Conservation (phyloP, 495 filamentous ascomycete species). For the Collariella sp. region DNA sequence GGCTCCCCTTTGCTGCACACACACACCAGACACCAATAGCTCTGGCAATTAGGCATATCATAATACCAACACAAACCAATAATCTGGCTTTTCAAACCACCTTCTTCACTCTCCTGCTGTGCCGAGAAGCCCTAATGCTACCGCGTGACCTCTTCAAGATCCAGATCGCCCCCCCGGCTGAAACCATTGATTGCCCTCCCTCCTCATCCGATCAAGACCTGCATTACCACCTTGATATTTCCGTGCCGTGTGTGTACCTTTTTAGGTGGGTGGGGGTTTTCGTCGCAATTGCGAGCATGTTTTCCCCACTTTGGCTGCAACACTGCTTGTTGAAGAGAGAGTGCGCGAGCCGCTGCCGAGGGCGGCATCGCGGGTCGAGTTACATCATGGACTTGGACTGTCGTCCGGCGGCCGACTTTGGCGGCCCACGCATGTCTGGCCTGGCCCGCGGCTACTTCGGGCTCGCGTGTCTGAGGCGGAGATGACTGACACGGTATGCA, state of each 20-base stretch:
- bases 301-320: background rate
- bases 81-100: background rate
- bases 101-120: background rate
- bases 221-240: background rate
- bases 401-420: background rate
- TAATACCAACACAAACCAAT: constrained; percentile 10
- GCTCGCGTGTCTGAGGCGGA: constrained; percentile 10
- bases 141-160: background rate
- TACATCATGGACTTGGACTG: background rate
- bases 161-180: background rate
- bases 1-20: constrained; percentile 2
- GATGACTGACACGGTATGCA: constrained; percentile 5
- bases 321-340: background rate
- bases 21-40: background rate
- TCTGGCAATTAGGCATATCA: background rate
- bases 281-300: background rate
- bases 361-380: constrained; percentile 1
- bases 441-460: no score
- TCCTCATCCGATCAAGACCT: background rate
- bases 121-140: background rate
- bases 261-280: background rate
- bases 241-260: background rate
- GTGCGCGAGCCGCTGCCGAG: no score
- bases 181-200: background rate
- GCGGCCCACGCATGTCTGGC: no score